phyloP scores from a whole-genome alignment of 1,139 yeast genomes.

The Eremothecium coryli region DNA sequence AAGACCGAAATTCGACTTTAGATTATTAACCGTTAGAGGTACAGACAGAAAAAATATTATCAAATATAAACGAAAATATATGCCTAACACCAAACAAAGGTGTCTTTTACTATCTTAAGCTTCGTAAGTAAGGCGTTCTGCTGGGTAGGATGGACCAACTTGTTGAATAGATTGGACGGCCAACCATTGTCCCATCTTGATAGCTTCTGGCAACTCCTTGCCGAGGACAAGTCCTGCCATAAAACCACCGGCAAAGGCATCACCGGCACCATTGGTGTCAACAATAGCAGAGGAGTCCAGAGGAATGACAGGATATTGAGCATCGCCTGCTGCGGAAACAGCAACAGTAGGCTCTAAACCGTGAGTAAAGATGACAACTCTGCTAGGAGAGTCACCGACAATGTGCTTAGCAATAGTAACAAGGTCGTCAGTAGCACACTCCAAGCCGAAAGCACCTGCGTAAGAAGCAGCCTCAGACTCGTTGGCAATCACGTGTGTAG shows the following conservation, averaged over 20 bases:
- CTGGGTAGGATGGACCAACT: slow-evolving; percentile 90
- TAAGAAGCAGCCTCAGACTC: slow-evolving; percentile 95
- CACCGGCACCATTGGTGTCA: slow-evolving; percentile 99
- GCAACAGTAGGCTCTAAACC: slow-evolving; percentile 87
- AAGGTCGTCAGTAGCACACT: slow-evolving; percentile 48
- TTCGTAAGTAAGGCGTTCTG: slow-evolving; percentile 40
- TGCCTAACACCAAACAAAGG: too few relatives aligned
- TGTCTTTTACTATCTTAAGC: too few relatives aligned
- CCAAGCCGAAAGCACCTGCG: slow-evolving; percentile 71
- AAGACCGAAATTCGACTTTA: too few relatives aligned
- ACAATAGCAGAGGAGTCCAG: slow-evolving; percentile 58
- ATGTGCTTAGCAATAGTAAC: slow-evolving; percentile 72
- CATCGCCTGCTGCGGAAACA: slow-evolving; percentile 40
- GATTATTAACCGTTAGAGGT: too few relatives aligned
- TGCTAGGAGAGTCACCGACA: slow-evolving; percentile 55
- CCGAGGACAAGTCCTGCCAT: slow-evolving; percentile 80
- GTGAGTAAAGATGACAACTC: slow-evolving; percentile 87
- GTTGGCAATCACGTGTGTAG: slow-evolving; percentile 88
- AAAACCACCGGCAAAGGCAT: slow-evolving; percentile 97
- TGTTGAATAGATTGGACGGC: slow-evolving; percentile 88
- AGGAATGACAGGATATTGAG: slow-evolving; percentile 58
- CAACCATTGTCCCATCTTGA: slow-evolving; percentile 94
- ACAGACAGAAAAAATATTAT: too few relatives aligned
- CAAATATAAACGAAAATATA: too few relatives aligned
- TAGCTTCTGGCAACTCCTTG: slow-evolving; percentile 48